Base-by-base conservation (phyloP, 176 grass and related monocot species). In the Themeda triandra region DNA sequence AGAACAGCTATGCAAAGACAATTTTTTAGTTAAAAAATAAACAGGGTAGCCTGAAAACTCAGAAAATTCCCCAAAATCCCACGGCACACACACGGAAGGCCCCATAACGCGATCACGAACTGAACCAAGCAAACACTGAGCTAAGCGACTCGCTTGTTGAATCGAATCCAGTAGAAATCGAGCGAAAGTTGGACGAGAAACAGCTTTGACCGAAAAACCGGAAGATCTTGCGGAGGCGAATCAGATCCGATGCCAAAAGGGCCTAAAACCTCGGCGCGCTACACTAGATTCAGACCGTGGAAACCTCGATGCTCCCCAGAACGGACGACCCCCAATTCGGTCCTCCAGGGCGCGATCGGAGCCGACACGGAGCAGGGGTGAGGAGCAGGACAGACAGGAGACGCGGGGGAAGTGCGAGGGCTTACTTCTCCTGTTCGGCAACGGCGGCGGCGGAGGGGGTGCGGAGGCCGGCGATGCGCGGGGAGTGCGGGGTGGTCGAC, bases 351-450 rank as follows among this genome's bases (percentile, higher is more conserved):
- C 46, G 18, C 77, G 74, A 93, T 83, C 90, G 82, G 73, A 28
- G 40, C 58, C 66, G 60, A 66, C 71, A 74, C 71, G 27, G 19
- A 74, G 71, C 25, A 31, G n/a, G 23, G 54, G 6, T 41, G n/a
- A n/a, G n/a, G n/a, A n/a, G n/a, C n/a, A 41, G 18, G 44, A 1
- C 1, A 10, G 28, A 41, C 27, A 31, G n/a, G 39, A 78, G 65
- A 42, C 41, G 42, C 37, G 41, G 15, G 48, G 6, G 37, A 42
- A 73, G 31, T 10, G 35, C 13, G 4, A 23, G 27, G 2, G 51
- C 88, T 65, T 90, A 95, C 91, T 94, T 97, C 89, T 98, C 93
- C 84, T 95, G 93, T 63, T 95, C 93, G 19, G 87, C 88, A 66
- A 95, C 76, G 75, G 91, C 87, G 44, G 86, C 63, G 44, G 86